Conservation (phyloP, 345 rosid species). For the Theobroma cacao region DNA sequence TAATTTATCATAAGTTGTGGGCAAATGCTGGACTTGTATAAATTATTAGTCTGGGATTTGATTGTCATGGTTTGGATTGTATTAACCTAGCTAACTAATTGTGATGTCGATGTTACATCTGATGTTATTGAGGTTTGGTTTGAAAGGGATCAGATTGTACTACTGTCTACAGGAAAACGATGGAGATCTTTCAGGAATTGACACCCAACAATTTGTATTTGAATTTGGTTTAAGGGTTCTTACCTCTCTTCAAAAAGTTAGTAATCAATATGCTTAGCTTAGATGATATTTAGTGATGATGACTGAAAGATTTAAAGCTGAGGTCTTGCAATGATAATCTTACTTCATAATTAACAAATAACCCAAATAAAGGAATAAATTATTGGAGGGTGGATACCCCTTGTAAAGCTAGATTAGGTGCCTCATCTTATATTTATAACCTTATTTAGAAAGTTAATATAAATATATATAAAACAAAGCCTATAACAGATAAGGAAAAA, state of each 20-base stretch:
- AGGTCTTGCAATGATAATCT: neutral
- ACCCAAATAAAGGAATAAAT: neutral
- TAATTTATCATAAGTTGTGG: neutral
- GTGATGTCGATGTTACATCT: constrained; percentile 6
- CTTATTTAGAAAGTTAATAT: too few species aligned
- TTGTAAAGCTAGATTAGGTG: neutral
- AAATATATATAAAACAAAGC: too few species aligned
- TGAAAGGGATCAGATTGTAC: neutral
- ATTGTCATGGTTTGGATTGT: neutral
- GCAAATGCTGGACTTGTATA: neutral
- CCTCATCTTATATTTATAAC: neutral
- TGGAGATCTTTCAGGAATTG: too few species aligned
- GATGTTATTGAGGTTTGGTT: neutral
- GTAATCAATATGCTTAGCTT: neutral
- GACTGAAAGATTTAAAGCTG: neutral
- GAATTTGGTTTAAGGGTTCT: too few species aligned
- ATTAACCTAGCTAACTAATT: neutral
- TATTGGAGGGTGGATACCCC: neutral
- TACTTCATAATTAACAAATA: neutral
- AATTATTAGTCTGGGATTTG: neutral
- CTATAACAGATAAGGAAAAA: too few species aligned
- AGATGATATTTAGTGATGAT: neutral
- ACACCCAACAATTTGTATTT: too few species aligned
- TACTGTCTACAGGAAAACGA: too few species aligned
- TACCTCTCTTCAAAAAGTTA: too few species aligned